Conservation (phyloP, 2,329 filamentous ascomycete genomes). For the Chaetomium strumarium region DNA sequence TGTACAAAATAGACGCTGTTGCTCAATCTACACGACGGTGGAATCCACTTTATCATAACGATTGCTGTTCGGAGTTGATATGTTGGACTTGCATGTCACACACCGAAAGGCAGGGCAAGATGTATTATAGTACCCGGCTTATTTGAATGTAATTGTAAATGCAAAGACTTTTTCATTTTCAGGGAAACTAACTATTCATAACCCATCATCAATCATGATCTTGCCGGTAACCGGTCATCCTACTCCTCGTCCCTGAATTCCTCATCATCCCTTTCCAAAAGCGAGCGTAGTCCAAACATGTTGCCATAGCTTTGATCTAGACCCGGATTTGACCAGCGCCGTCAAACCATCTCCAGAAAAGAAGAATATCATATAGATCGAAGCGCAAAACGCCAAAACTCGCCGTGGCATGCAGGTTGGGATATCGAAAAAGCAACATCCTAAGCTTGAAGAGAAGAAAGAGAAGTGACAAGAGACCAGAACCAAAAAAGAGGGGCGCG, state of each 20-base stretch:
- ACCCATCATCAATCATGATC: neutral
- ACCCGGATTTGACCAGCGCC: neutral
- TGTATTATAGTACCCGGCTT: no score
- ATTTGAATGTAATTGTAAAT: neutral
- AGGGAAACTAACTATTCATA: neutral
- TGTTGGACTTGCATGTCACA: no score
- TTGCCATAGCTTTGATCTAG: neutral
- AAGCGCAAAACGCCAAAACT: neutral
- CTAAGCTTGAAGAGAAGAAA: slow-evolving; percentile 12
- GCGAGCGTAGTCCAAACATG: neutral
- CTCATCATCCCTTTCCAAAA: neutral
- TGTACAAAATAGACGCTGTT: slow-evolving; percentile 13
- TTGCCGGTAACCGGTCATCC: neutral
- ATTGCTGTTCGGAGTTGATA: no score
- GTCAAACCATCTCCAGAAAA: neutral
- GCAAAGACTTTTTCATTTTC: neutral
- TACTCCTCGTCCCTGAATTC: neutral
- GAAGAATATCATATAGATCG: neutral
- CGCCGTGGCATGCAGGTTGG: neutral
- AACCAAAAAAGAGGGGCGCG: slow-evolving; percentile 16
- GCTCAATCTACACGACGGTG: neutral
- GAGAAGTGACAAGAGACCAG: slow-evolving; percentile 20
- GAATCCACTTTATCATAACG: no score
- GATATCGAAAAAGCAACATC: neutral
- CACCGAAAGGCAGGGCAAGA: no score